Percentiles rank a stretch among this genome's conserved stretches.
Evolutionary conservation across 768 basidiomycete genomes (phyloP).

Genomic region (Tricholoma furcatifolium): DNA sequence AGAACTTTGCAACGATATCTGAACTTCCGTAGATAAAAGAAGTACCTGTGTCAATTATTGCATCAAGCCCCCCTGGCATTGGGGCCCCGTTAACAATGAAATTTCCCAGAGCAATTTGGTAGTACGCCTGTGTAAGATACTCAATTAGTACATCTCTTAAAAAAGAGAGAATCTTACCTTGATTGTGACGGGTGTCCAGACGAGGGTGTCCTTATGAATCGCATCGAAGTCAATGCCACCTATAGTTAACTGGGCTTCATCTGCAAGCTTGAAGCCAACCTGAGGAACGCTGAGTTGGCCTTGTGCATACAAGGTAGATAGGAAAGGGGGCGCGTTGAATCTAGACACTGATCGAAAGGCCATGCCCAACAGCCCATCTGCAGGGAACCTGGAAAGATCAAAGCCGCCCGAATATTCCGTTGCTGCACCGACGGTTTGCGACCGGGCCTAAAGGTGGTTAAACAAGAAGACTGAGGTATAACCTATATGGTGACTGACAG

Average conservation of each 20-base stretch:
- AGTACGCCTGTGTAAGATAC: not conserved
- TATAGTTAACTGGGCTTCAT: not conserved
- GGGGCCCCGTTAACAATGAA: not conserved
- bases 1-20: not conserved
- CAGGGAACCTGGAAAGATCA: too few species aligned
- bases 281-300: not conserved
- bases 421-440: not conserved
- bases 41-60: not conserved
- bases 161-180: not conserved
- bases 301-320: not conserved
- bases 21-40: not conserved
- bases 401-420: not conserved
- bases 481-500: too few species aligned
- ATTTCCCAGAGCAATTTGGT: not conserved
- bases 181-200: not conserved
- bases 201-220: not conserved
- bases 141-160: not conserved
- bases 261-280: slow-evolving; percentile 2
- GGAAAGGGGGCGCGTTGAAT: not conserved
- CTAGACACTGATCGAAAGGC: not conserved
- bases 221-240: not conserved
- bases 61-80: not conserved
- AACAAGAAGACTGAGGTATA: too few species aligned
- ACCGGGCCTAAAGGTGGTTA: too few species aligned
- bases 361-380: slow-evolving; percentile 1